phyloP scores from a whole-genome alignment of 257 asterid species.

The Echites panduratus region DNA sequence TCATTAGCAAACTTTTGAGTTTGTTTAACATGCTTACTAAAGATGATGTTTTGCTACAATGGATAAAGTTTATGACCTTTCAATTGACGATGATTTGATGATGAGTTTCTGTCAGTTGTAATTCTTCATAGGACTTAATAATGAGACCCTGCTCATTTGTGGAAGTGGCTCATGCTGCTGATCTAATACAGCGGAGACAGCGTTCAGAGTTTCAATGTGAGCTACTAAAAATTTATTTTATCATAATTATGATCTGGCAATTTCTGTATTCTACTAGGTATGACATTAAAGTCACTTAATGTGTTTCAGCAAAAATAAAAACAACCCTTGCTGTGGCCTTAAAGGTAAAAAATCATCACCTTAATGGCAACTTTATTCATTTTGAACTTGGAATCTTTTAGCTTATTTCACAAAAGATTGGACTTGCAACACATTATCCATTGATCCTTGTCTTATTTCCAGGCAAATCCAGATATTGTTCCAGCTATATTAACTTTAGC shows the following conservation, averaged over 20 bases:
- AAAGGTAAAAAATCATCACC: slow-evolving; percentile 41
- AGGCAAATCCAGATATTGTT: slow-evolving; percentile 66
- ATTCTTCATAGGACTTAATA: slow-evolving; percentile 58
- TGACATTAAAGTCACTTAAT: neutral
- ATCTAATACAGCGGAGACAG: slow-evolving; percentile 78
- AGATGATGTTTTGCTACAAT: neutral
- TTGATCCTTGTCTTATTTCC: slow-evolving; percentile 21
- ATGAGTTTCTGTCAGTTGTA: slow-evolving; percentile 35
- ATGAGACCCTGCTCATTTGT: slow-evolving; percentile 60
- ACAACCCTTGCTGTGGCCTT: slow-evolving; percentile 38
- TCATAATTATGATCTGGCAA: neutral
- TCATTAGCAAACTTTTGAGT: neutral
- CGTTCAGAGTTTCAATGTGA: slow-evolving; percentile 87
- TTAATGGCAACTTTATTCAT: neutral
- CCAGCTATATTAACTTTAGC: slow-evolving; percentile 74
- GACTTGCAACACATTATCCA: neutral
- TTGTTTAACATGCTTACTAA: neutral
- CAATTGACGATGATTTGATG: slow-evolving; percentile 21
- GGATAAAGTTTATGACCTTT: neutral
- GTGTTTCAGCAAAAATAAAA: slow-evolving; percentile 61
- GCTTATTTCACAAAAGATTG: neutral
- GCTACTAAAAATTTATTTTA: slow-evolving; percentile 15
- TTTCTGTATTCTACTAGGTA: slow-evolving; percentile 13
- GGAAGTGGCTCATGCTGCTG: slow-evolving; percentile 86
- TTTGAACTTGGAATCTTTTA: neutral